Base-by-base conservation (phyloP, 2,329 filamentous ascomycete species). In the Dactylellina sp. region DNA sequence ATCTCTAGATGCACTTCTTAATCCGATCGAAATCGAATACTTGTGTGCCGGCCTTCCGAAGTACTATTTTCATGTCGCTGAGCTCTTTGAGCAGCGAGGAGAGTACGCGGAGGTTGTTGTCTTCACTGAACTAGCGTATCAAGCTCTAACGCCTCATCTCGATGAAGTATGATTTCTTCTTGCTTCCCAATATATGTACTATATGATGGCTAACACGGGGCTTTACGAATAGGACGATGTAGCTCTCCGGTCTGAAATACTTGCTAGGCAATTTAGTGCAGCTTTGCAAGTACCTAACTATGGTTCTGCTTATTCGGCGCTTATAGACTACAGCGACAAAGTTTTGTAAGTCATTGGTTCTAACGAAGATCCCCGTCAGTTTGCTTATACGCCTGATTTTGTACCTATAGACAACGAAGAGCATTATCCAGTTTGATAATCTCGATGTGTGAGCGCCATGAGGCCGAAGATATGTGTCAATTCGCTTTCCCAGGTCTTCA, bases 31-130 rank as follows among this genome's bases (percentile, higher is more conserved):
- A 76, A 89, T 89, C 11, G 83, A 84, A 59, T 89, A 76, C n/a
- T 56, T 90, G 79, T 85, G 93, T 79, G 87, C 87, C 64, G 95
- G 94, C 1, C 85, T 93, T 42, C 86, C 92, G 3, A 89, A 87
- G 75, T 99, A 97, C 82, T 96, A 96, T 81, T 88, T 89, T 44
- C 95, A 99, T 80, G 87, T 98, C 56, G 86, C 93, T 11, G 85
- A 88, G 18, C 85, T 99, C 0, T 98, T 91, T 79, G 93, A 97
- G 80, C 87, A 87, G 77, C 86, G 88, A 46, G 90, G 89, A 77
- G 88, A 89, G 0, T 91, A 91, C 80, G 90, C 91, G 1, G 91
- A 90, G 78, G 91, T 96, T 42, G 87, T 92, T 4, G 76, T 97
- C 97, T 63, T 83, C 89, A 91, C 40, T 2, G 74, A 68, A 14